phyloP scores from a whole-genome alignment of 257 asterid genomes.

The Jacaranda mimosifolia region DNA sequence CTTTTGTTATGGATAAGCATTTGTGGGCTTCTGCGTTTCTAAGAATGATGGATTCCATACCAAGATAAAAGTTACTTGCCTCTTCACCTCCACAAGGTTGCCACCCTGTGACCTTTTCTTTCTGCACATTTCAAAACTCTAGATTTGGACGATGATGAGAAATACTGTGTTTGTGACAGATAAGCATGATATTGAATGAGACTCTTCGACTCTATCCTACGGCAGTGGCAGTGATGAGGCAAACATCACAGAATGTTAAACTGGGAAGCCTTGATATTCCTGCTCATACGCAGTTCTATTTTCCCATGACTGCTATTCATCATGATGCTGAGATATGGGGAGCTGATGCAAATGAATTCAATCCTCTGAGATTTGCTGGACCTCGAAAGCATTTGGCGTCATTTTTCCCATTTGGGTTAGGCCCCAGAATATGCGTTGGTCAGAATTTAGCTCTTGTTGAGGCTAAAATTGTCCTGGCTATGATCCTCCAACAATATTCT shows the following conservation, averaged over 20 bases:
- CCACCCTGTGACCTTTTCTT: not conserved
- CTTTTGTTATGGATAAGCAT: not conserved
- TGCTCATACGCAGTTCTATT: slow-evolving; percentile 57
- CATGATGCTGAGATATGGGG: slow-evolving; percentile 76
- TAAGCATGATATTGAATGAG: slow-evolving; percentile 72
- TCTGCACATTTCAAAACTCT: not conserved
- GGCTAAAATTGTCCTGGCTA: slow-evolving; percentile 61
- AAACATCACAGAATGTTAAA: slow-evolving; percentile 48
- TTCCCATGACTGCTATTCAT: slow-evolving; percentile 65
- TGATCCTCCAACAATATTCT: slow-evolving; percentile 54
- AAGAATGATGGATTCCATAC: not conserved
- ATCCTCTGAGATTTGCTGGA: slow-evolving; percentile 60
- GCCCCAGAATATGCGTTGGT: slow-evolving; percentile 72
- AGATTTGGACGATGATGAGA: not conserved
- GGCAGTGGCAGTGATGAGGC: slow-evolving; percentile 53
- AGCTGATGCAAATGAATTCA: slow-evolving; percentile 62
- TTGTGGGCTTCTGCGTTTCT: not conserved
- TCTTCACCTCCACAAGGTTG: not conserved
- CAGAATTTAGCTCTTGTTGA: slow-evolving; percentile 72
- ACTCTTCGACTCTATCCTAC: slow-evolving; percentile 74
- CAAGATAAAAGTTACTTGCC: not conserved
- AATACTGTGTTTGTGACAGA: slow-evolving; percentile 40
- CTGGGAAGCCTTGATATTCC: slow-evolving; percentile 64
- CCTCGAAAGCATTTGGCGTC: slow-evolving; percentile 61
- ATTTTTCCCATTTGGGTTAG: slow-evolving; percentile 73